These are phyloP conservation scores for Penicillium sp. DNA, from an alignment of 2,329 filamentous ascomycete species.

Conservation along the genomic window DNA sequence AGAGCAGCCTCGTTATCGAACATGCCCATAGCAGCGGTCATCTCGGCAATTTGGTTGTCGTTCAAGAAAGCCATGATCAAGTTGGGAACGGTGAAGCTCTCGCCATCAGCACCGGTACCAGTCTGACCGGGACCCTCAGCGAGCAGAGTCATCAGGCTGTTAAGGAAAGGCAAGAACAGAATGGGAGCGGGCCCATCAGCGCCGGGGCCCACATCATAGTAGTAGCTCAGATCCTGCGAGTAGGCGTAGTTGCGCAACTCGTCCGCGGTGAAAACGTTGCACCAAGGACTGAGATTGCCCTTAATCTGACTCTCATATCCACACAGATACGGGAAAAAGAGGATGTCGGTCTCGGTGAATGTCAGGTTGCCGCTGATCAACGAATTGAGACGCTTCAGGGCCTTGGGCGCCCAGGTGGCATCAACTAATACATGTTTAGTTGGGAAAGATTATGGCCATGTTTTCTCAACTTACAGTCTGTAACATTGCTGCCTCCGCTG, in stretches of 20 bases:
- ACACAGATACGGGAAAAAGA: conserved; percentile 67
- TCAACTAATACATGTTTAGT: conserved; percentile 6
- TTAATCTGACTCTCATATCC: conserved; percentile 70
- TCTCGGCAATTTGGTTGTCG: conserved; percentile 65
- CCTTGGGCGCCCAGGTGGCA: conserved; percentile 16
- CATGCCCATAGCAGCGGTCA: conserved; percentile 60
- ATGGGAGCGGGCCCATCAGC: conserved; percentile 48
- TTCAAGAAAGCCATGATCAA: conserved; percentile 65
- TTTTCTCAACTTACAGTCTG: conserved; percentile 12
- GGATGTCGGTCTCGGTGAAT: conserved; percentile 55
- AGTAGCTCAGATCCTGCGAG: conserved; percentile 67
- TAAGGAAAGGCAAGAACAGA: conserved; percentile 63
- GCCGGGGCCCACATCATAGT: conserved; percentile 63
- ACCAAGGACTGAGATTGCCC: conserved; percentile 62
- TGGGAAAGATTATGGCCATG: neutral
- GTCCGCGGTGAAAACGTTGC: conserved; percentile 60
- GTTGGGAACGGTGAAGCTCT: conserved; percentile 50
- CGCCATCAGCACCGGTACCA: conserved; percentile 39
- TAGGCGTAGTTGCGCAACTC: conserved; percentile 68
- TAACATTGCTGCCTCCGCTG: conserved; percentile 32
- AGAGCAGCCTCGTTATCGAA: conserved; percentile 59
- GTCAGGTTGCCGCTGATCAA: conserved; percentile 56
- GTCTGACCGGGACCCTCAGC: conserved; percentile 51
- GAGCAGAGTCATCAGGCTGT: conserved; percentile 55
- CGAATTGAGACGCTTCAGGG: conserved; percentile 51